phyloP scores from a whole-genome alignment of 176 grass and related monocot species.

The Themeda triandra region DNA sequence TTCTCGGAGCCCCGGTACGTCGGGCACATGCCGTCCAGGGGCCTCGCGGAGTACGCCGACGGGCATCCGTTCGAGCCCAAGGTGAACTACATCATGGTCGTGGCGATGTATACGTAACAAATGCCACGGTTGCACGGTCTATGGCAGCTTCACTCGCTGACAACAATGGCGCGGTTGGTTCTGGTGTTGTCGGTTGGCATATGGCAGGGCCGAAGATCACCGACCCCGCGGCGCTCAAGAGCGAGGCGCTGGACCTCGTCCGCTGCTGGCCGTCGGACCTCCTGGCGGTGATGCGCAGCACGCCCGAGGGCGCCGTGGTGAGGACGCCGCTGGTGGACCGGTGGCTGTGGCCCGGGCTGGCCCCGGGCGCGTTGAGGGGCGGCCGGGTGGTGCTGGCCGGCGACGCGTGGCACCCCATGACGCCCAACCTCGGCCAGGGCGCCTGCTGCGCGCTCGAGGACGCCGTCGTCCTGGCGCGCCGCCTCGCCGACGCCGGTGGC shows the following conservation, averaged over 20 bases:
- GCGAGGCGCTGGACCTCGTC: slow-evolving; percentile 69
- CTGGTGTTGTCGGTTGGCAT: no score
- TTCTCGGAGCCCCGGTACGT: slow-evolving; percentile 82
- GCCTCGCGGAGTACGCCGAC: slow-evolving; percentile 65
- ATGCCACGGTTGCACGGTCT: background rate
- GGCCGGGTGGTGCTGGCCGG: slow-evolving; percentile 62
- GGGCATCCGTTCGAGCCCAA: slow-evolving; percentile 73
- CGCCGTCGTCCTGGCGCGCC: slow-evolving; percentile 66
- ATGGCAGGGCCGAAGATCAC: slow-evolving; percentile 51
- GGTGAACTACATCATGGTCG: slow-evolving; percentile 94
- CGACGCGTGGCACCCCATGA: slow-evolving; percentile 98
- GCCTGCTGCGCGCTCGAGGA: slow-evolving; percentile 91
- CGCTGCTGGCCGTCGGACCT: slow-evolving; percentile 65
- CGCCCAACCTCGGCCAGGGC: slow-evolving; percentile 92
- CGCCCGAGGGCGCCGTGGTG: slow-evolving; percentile 54
- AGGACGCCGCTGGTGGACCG: slow-evolving; percentile 86
- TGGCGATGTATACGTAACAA: no score
- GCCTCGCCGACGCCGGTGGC: slow-evolving; percentile 39
- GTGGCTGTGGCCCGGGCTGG: slow-evolving; percentile 79
- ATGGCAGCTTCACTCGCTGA: background rate
- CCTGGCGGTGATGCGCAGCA: slow-evolving; percentile 57
- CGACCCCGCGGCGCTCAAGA: slow-evolving; percentile 56
- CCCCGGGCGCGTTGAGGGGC: slow-evolving; percentile 42
- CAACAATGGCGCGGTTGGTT: background rate
- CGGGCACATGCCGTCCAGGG: slow-evolving; percentile 78